Base-by-base conservation (phyloP, 2,329 filamentous ascomycete genomes). In the Hymenoscyphus infarciens region DNA sequence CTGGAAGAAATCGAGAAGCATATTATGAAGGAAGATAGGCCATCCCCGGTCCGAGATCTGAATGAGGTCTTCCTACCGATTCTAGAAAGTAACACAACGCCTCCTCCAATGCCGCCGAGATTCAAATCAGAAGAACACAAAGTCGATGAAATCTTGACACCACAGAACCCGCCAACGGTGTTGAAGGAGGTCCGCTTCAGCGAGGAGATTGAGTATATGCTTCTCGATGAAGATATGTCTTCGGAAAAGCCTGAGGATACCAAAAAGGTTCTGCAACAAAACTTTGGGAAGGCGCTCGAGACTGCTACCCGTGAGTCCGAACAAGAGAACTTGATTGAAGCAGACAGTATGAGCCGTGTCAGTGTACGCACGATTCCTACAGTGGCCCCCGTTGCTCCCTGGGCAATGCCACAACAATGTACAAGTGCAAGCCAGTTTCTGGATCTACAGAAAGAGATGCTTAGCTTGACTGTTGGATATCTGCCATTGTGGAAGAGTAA, bases 361-460 rank as follows among this genome's bases (percentile, higher is more conserved):
- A 68, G 77, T n/a, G 76, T 84, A 4, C 82, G 82, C 0, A 31
- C 72, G 0, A 70, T 86, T 64, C 78, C 81, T 31, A 77, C 80
- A 39, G 72, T 75, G 0, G 65, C 74, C 16, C 75, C 77, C 11
- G 64, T 70, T 6, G 72, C 79, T 3, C 82, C 82, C 0, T 86
- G 84, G 84, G 66, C 76, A 39, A 25, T 39, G 3, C 61, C 69
- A 16, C 65, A 67, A 22, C n/a, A 62, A 4, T 27, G 39, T 5
- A 64, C 33, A 7, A 61, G 63, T 25, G 53, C 66, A 27, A 53
- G 19, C 10, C 68, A 60, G 54, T 65, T 72, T 15, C 71, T 77
- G 11, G 62, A 78, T 13, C 59, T 73, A 3, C 71, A 74, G 38
- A 74, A 75, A n/a, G 74, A 60, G 3, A 60, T 68, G 16, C 63